Percentiles rank a stretch among this genome's conserved stretches.
Conservation (phyloP, 495 filamentous ascomycete genomes). For the Thermochaetoides thermophila region DNA sequence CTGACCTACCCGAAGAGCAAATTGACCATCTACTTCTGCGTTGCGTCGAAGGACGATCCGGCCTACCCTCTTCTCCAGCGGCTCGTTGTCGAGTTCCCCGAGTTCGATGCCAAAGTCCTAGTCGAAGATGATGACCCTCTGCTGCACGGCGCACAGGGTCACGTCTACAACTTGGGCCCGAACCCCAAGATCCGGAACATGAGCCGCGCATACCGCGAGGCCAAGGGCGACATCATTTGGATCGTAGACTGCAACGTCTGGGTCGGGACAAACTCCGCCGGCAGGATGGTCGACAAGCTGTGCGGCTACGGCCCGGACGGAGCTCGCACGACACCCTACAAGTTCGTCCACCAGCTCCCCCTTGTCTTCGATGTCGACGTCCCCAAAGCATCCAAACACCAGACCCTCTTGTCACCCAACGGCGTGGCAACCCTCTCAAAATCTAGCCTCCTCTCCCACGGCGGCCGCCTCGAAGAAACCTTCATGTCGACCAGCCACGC, state of each 20-base stretch:
- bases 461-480: conserved; percentile 82
- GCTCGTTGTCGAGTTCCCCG: conserved; percentile 54
- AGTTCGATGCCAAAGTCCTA: conserved; percentile 56
- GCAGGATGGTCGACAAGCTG: conserved; percentile 75
- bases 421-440: conserved; percentile 1
- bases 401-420: conserved; percentile 2
- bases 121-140: conserved; percentile 83
- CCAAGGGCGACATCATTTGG: conserved; percentile 85
- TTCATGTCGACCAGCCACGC: conserved; percentile 91
- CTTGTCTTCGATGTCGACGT: conserved; percentile 60
- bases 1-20: conserved; percentile 67
- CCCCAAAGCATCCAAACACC: conserved; percentile 12
- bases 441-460: conserved; percentile 16
- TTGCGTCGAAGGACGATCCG: conserved; percentile 63
- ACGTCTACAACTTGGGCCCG: conserved; percentile 56
- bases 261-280: conserved; percentile 64
- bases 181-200: conserved; percentile 98
- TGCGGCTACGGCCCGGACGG: conserved; percentile 43
- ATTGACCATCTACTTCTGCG: conserved; percentile 71
- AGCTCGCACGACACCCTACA: conserved; percentile 45
- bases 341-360: conserved; percentile 92
- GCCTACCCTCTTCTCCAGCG: conserved; percentile 59
- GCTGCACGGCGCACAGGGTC: conserved; percentile 37
- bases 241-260: conserved; percentile 95
- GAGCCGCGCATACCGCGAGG: conserved; percentile 89